phyloP scores from a whole-genome alignment of 2,329 filamentous ascomycete species.

The Karstenula rhodostoma region DNA sequence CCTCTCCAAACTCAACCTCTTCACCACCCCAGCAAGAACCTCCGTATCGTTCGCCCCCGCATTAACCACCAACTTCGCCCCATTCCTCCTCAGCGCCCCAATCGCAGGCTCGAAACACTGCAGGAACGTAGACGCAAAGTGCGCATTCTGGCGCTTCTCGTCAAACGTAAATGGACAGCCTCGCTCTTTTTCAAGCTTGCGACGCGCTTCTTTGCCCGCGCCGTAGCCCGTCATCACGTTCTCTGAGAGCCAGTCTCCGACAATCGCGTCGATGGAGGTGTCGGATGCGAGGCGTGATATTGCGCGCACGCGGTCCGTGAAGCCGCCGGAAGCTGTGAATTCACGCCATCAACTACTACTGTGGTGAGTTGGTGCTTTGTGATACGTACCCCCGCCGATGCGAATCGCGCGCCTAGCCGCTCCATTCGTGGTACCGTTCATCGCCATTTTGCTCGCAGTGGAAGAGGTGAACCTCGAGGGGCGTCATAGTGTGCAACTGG shows the following conservation, averaged over 20 bases:
- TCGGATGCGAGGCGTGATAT: constrained; percentile 21
- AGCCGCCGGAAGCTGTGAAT: constrained; percentile 18
- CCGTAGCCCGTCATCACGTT: constrained; percentile 27
- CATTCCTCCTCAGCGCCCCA: constrained; percentile 22
- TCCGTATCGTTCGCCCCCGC: constrained; percentile 53
- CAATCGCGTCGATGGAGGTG: constrained; percentile 19
- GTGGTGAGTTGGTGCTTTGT: not conserved
- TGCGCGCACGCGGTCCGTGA: constrained; percentile 21
- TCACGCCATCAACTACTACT: not conserved
- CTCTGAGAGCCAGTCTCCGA: constrained; percentile 29
- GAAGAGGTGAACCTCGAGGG: not conserved
- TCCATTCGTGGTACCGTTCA: not conserved
- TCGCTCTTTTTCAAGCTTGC: constrained; percentile 12
- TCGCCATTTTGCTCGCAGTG: not conserved
- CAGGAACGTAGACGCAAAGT: constrained; percentile 22
- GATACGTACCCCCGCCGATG: constrained; percentile 14
- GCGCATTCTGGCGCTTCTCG: constrained; percentile 16
- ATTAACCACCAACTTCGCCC: constrained; percentile 53
- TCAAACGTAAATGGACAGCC: constrained; percentile 14
- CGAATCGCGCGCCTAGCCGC: constrained; percentile 18
- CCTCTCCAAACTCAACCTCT: constrained; percentile 40
- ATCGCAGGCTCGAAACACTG: constrained; percentile 25
- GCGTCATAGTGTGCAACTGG: not conserved
- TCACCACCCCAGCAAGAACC: constrained; percentile 25
- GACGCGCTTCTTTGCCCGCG: constrained; percentile 20